Conservation (phyloP, 768 basidiomycete species). For the Scleroderma bovista region DNA sequence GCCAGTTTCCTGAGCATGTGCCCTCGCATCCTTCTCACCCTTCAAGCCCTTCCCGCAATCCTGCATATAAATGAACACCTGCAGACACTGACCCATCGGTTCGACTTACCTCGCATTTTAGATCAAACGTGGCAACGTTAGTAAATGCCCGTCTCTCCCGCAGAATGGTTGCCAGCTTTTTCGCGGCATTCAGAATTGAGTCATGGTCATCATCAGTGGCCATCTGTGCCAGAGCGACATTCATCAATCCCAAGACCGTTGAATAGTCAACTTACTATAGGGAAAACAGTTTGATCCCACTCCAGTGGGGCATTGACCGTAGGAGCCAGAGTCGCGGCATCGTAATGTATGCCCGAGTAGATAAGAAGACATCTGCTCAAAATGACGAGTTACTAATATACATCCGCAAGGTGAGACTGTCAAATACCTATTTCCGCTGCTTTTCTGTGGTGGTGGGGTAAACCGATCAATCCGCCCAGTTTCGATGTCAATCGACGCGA, state of each 20-base stretch:
- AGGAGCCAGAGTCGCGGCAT: slow-evolving; percentile 82
- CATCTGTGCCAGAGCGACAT: slow-evolving; percentile 24
- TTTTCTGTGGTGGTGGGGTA: slow-evolving; percentile 43
- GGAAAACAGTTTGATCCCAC: slow-evolving; percentile 88
- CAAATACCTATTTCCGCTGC: slow-evolving; percentile 28
- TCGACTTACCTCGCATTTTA: slow-evolving; percentile 74
- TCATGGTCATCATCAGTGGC: slow-evolving; percentile 39
- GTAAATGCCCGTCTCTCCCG: slow-evolving; percentile 80
- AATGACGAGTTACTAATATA: neutral
- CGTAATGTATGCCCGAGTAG: slow-evolving; percentile 97
- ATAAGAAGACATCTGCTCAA: slow-evolving; percentile 61
- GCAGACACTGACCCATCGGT: slow-evolving; percentile 3
- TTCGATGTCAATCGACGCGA: slow-evolving; percentile 87
- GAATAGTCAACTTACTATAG: slow-evolving; percentile 38
- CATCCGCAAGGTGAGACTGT: too few species aligned
- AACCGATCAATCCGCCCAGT: slow-evolving; percentile 87
- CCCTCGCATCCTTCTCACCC: slow-evolving; percentile 90
- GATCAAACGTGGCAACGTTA: slow-evolving; percentile 86
- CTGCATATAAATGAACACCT: slow-evolving; percentile 30
- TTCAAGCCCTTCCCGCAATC: slow-evolving; percentile 81
- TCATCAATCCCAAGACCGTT: slow-evolving; percentile 8
- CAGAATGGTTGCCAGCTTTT: slow-evolving; percentile 66
- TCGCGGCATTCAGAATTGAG: slow-evolving; percentile 55
- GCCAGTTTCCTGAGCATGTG: slow-evolving; percentile 83
- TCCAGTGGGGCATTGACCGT: slow-evolving; percentile 67